Base-by-base conservation (phyloP, 2,329 filamentous ascomycete genomes). In the Pleomassaria siparia region DNA sequence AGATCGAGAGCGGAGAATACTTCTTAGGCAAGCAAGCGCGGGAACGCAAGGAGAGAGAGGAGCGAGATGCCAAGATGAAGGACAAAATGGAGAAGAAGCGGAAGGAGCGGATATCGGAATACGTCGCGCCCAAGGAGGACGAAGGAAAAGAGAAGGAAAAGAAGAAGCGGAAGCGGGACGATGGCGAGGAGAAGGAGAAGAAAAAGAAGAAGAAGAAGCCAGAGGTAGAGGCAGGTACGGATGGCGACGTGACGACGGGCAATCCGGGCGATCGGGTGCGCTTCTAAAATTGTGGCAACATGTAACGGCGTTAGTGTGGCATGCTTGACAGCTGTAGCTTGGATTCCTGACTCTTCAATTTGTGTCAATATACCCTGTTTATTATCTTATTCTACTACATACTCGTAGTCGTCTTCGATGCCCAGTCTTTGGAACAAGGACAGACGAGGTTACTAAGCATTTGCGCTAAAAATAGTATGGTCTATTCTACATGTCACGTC, bases 1-100 rank as follows among this genome's bases (percentile, higher is more conserved):
- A 99, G 80, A 96, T 99, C 76, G 94, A 99, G 79, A 91, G 84
- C 62, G 92, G 94, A 74, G 92, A 97, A 76, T 99, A 95, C 76
- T 97, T 97, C 73, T 74, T 99, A 67, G 86, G 86, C 66, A 96
- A 96, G 78, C 85, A 91, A 66, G 91, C 90, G 50, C 96, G 95
- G 80, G 89, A 95, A 64, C 81, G 91, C 51, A 87, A 86, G 45
- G 84, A 80, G 39, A 85, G 88, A 72, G 87, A 92, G 67, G 88
- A 89, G 64, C 80, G 90, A 56, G 81, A 89, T 65, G 90, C 95
- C 70, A 86, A 87, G 72, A 91, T 96, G 76, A 87, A 84, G 73
- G 80, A 84, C 72, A 92, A 91, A 78, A 92, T 91, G 79, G 87
- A 87, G 56, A 89, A 95, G 71, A 95, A 89, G 80, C 82, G 87